Percentiles rank a stretch among this genome's conserved stretches.
Evolutionary conservation across 2,329 filamentous ascomycete genomes (phyloP).

Genomic region (Leptographium radiaticola): DNA sequence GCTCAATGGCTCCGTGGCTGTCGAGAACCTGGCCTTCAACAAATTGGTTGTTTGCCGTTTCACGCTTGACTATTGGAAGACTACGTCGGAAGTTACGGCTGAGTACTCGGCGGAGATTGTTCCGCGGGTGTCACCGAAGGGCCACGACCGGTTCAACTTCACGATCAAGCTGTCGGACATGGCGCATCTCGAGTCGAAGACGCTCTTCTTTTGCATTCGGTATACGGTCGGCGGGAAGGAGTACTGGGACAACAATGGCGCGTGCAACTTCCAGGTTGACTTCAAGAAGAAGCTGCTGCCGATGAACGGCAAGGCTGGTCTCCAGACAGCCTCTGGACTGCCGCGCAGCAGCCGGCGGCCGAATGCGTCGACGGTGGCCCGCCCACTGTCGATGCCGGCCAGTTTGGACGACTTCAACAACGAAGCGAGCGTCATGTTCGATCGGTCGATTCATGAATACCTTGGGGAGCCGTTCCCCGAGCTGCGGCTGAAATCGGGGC

Average conservation of each 20-base stretch:
- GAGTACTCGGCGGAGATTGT: slow-evolving; percentile 74
- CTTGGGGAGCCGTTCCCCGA: slow-evolving; percentile 47
- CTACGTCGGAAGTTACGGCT: slow-evolving; percentile 84
- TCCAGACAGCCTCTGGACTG: slow-evolving; percentile 26
- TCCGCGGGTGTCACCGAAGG: slow-evolving; percentile 44
- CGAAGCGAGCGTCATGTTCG: slow-evolving; percentile 43
- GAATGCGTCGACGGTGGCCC: slow-evolving; percentile 26
- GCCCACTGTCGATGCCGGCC: slow-evolving; percentile 41
- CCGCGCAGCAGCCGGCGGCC: slow-evolving; percentile 54
- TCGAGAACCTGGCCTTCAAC: slow-evolving; percentile 79
- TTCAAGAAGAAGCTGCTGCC: slow-evolving; percentile 69
- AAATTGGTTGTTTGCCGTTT: slow-evolving; percentile 87
- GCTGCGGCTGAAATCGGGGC: slow-evolving; percentile 58
- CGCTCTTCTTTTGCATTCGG: slow-evolving; percentile 79
- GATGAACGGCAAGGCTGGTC: slow-evolving; percentile 40
- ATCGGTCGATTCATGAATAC: slow-evolving; percentile 46
- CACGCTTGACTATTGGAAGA: slow-evolving; percentile 97
- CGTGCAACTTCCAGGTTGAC: slow-evolving; percentile 84
- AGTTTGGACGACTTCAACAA: slow-evolving; percentile 61
- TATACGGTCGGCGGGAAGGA: slow-evolving; percentile 77
- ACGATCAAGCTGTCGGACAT: slow-evolving; percentile 86
- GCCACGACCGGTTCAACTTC: slow-evolving; percentile 84
- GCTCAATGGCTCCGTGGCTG: slow-evolving; percentile 69
- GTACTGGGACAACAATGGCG: slow-evolving; percentile 88
- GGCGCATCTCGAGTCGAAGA: slow-evolving; percentile 84